Conservation (phyloP, 257 asterid genomes). For the Coffea canephora region DNA sequence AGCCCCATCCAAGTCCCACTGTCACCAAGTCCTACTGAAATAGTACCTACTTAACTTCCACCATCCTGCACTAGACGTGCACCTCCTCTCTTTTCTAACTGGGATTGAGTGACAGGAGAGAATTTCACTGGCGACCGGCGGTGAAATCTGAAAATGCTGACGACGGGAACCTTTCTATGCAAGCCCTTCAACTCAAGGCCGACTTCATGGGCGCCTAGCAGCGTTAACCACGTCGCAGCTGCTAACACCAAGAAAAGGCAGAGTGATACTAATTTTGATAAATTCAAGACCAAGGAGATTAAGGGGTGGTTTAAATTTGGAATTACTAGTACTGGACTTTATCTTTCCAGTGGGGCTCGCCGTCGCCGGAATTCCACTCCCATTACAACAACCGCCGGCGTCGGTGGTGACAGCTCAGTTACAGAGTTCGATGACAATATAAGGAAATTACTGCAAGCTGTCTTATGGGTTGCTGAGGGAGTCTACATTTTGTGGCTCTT, state of each 20-base stretch:
- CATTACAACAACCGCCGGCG: slow-evolving; percentile 27
- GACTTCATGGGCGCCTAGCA: not conserved
- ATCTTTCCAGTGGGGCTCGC: slow-evolving; percentile 7
- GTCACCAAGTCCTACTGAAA: not conserved
- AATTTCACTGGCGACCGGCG: too few relatives aligned
- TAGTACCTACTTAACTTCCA: not conserved
- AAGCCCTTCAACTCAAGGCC: slow-evolving; percentile 2
- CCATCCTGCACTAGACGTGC: not conserved
- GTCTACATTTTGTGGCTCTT: slow-evolving; percentile 84
- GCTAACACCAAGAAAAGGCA: slow-evolving; percentile 5
- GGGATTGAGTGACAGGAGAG: too few relatives aligned
- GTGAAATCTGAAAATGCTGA: too few relatives aligned
- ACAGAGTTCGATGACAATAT: slow-evolving; percentile 50
- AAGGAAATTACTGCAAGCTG: slow-evolving; percentile 43
- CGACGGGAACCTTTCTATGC: slow-evolving; percentile 15
- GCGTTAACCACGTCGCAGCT: not conserved
- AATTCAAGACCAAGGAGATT: not conserved
- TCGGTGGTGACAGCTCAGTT: slow-evolving; percentile 40
- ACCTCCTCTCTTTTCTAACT: not conserved
- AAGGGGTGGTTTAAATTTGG: slow-evolving; percentile 5
- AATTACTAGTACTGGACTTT: not conserved
- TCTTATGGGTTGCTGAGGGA: slow-evolving; percentile 69
- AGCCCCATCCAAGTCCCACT: not conserved
- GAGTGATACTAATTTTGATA: not conserved
- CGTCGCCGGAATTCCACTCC: slow-evolving; percentile 14